Conservation (phyloP, 352 stramenopile species). For the Phytophthora sansomeana region DNA sequence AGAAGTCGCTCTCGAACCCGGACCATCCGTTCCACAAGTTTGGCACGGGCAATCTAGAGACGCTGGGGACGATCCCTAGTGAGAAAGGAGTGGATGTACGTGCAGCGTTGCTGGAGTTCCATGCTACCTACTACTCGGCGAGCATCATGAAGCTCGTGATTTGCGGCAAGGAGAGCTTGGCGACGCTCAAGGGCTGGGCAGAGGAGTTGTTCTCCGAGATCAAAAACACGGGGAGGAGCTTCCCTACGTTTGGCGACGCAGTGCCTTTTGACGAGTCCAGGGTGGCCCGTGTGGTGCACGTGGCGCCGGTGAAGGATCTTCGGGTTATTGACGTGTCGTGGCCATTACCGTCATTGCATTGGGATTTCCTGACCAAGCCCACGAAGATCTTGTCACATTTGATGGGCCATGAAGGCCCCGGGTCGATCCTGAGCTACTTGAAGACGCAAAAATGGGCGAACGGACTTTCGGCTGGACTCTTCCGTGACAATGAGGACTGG, state of each 20-base stretch:
- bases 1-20: constrained; percentile 76
- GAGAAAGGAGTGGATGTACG: constrained; percentile 66
- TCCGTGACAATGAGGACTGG: constrained; percentile 78
- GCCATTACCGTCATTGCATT: constrained; percentile 66
- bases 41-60: constrained; percentile 90
- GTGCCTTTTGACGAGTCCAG: constrained; percentile 61
- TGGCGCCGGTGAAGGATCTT: constrained; percentile 75
- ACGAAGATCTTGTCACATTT: constrained; percentile 92
- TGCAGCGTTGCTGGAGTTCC: constrained; percentile 82
- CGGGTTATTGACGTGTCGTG: constrained; percentile 79
- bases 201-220: constrained; percentile 84
- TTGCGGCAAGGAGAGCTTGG: constrained; percentile 88
- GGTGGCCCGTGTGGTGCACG: constrained; percentile 54
- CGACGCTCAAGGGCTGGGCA: constrained; percentile 82
- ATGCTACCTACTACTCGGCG: constrained; percentile 92
- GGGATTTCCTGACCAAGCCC: constrained; percentile 68
- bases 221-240: constrained; percentile 65
- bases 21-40: constrained; percentile 91
- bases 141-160: constrained; percentile 93
- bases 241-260: constrained; percentile 60
- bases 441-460: constrained; percentile 86
- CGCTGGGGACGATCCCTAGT: constrained; percentile 57
- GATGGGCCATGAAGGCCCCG: constrained; percentile 93
- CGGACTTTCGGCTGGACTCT: constrained; percentile 70
- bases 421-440: constrained; percentile 93